A percentile compares a stretch with the other conserved stretches of the same genome.
Evolutionary conservation across 2,329 filamentous ascomycete genomes (phyloP).

Genomic region (Neofusicoccum kwambonambiense): DNA sequence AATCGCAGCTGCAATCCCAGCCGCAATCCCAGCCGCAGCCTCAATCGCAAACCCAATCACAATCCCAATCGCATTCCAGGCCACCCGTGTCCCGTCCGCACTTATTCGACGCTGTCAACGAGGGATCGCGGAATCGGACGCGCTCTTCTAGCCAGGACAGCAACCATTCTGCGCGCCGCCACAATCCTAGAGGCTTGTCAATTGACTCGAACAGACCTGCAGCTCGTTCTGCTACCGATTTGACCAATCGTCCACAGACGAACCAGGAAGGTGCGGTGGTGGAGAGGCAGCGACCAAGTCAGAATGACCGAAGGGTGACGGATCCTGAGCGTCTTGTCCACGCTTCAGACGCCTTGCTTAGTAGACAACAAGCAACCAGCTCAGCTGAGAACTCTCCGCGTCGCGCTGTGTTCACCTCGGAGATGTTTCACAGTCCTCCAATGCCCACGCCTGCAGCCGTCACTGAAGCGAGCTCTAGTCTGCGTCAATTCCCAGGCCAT

Average conservation of each 20-base stretch:
- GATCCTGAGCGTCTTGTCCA: slow-evolving; percentile 33
- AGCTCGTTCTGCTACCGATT: slow-evolving; percentile 65
- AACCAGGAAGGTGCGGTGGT: slow-evolving; percentile 22
- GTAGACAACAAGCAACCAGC: neutral
- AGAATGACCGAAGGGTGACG: slow-evolving; percentile 45
- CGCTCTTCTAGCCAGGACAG: slow-evolving; percentile 52
- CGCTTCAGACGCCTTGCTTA: neutral
- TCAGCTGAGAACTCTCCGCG: slow-evolving; percentile 33
- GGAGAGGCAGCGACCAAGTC: slow-evolving; percentile 36
- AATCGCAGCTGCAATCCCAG: neutral
- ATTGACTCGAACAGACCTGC: slow-evolving; percentile 43
- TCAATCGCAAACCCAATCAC: neutral
- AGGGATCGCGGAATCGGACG: slow-evolving; percentile 32
- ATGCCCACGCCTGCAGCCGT: slow-evolving; percentile 3
- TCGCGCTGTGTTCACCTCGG: slow-evolving; percentile 25
- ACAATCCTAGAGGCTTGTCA: slow-evolving; percentile 29
- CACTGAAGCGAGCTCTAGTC: neutral
- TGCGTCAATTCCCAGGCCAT: neutral
- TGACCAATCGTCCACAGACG: slow-evolving; percentile 42
- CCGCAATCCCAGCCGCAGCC: neutral
- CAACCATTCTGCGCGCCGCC: slow-evolving; percentile 34
- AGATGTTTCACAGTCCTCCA: slow-evolving; percentile 3
- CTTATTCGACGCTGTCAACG: slow-evolving; percentile 43
- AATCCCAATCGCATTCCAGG: slow-evolving; percentile 21
- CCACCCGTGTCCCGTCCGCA: slow-evolving; percentile 50